phyloP scores from a whole-genome alignment of 306 rosid genomes.

The Gynostemma pentaphyllum region DNA sequence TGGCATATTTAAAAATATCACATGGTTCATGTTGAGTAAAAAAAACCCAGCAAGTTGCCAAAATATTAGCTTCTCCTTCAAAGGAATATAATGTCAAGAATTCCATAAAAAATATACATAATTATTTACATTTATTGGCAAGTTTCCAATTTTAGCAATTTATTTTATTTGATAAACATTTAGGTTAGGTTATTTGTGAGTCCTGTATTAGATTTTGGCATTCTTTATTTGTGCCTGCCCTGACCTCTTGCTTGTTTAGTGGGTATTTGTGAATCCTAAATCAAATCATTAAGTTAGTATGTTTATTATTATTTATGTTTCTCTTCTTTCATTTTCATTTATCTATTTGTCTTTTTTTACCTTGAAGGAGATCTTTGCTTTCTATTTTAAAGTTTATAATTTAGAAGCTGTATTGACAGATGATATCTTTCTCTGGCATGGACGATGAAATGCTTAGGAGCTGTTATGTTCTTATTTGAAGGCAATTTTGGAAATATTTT shows the following conservation, averaged over 20 bases:
- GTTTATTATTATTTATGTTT: background rate
- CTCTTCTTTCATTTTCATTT: background rate
- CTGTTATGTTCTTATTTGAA: conserved; percentile 78
- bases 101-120: background rate
- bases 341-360: background rate
- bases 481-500: conserved; percentile 58
- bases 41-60: background rate
- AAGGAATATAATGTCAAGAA: background rate
- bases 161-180: too few species aligned
- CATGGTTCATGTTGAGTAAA: background rate
- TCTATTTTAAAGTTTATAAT: conserved; percentile 1
- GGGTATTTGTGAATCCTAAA: background rate
- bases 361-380: conserved; percentile 8
- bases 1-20: background rate
- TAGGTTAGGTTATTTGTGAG: background rate
- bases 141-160: too few species aligned
- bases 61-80: background rate
- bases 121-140: too few species aligned
- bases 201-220: background rate
- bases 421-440: conserved; percentile 24
- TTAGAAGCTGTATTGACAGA: conserved; percentile 20
- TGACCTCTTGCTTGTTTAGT: background rate
- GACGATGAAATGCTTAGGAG: conserved; percentile 35
- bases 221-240: background rate
- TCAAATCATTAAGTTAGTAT: background rate